phyloP scores from a whole-genome alignment of 139 green algal genomes.

The Chlorella sp. region DNA sequence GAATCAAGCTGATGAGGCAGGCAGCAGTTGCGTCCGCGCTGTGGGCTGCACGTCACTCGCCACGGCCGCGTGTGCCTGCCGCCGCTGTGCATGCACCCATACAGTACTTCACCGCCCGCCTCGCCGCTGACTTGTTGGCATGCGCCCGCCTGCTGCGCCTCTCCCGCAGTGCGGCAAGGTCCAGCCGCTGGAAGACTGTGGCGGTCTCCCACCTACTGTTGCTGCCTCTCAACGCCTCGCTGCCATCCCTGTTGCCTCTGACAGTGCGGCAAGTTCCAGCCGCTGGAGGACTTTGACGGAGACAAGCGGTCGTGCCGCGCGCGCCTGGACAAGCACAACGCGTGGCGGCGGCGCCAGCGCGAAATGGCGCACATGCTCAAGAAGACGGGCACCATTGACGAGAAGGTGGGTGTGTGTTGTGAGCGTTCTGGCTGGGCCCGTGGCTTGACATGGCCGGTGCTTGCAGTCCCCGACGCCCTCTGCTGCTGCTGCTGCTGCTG shows the following conservation, averaged over 20 bases:
- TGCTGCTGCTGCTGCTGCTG: neutral
- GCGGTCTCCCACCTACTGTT: slow-evolving; percentile 14
- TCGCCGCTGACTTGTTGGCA: too few relatives aligned
- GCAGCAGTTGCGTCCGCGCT: neutral
- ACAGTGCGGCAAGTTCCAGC: slow-evolving; percentile 47
- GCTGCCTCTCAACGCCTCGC: neutral
- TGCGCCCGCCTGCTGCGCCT: too few relatives aligned
- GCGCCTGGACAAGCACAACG: slow-evolving; percentile 73
- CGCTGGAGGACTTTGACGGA: slow-evolving; percentile 48
- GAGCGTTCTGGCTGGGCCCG: too few relatives aligned
- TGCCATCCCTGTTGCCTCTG: neutral
- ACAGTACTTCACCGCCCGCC: too few relatives aligned
- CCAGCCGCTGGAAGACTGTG: slow-evolving; percentile 46
- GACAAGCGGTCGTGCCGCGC: slow-evolving; percentile 51
- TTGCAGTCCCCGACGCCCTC: neutral
- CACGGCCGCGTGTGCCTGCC: too few relatives aligned
- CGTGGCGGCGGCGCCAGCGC: slow-evolving; percentile 50
- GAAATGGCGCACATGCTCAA: slow-evolving; percentile 49
- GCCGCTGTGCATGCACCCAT: too few relatives aligned
- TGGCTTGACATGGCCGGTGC: too few relatives aligned
- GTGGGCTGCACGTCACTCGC: neutral
- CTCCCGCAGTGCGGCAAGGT: slow-evolving; percentile 42
- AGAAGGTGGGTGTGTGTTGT: slow-evolving; percentile 13
- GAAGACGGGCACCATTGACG: slow-evolving; percentile 37
- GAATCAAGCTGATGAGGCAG: neutral